Evolutionary conservation across 2,329 filamentous ascomycete genomes (phyloP), one percentile per base, ranked within the genome.

Genomic region (Aaosphaeria pasadenensis): DNA sequence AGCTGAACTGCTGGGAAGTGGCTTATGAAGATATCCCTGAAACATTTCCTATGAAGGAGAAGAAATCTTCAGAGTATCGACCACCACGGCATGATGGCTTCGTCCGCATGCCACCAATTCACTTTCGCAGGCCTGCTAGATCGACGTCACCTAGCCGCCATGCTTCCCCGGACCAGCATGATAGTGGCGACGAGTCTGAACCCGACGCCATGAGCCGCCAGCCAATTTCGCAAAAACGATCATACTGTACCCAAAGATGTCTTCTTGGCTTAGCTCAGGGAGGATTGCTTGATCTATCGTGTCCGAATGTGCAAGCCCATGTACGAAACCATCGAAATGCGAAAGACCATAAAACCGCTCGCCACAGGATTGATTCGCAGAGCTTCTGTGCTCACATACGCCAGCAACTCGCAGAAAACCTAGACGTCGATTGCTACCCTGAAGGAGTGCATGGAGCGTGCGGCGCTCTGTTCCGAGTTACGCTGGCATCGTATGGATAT

Each of bases 401-500:
- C 4, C 42, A 66, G 41, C 71, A 57, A 38, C 52, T 55, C 30
- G 32, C 44, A 7, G 6, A 45, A 4, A 43, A 56, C 39, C 31
- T 51, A 42, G 48, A 57, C 44, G 48, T 30, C 5, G 29, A 70
- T 1, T 63, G 1, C 54, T 43, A 6, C 46, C 74, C 33, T 36
- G 33, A 0, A 49, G 56, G 6, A 17, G 57, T 11, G 47, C 57
- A 9, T 31, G 69, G 74, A 5, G 54, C 71, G 1, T 63, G 68
- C 6, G 67, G 73, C 11, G 70, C 55, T 4, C 54, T 77, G 5
- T 77, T 78, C 52, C 58, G 65, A 45, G 56, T 77, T 4, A 72
- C 67, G 6, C 61, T 78, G 38, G 53, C 69, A 17, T 58, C 50
- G 2, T 68, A 76, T 50, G 67, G 72, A 50, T 78, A 77, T 58